These are phyloP conservation scores for Apiospora rasikravindrae DNA, from an alignment of 2,329 filamentous ascomycete species.

Conservation along the genomic window DNA sequence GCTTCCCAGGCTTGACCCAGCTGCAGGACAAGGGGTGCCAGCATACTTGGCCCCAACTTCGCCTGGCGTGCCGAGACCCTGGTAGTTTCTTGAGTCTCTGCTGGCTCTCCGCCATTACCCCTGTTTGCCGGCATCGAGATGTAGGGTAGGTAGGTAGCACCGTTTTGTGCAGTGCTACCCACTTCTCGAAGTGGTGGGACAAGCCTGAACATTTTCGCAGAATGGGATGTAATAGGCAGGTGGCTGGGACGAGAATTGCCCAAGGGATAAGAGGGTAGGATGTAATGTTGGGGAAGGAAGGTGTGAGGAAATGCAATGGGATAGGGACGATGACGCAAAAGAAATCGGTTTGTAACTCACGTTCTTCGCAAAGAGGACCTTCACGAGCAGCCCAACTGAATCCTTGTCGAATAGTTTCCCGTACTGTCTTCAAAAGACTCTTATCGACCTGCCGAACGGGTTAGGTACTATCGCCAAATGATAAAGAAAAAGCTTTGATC, in stretches of 20 bases:
- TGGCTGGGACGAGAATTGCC: not conserved
- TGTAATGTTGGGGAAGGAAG: constrained; percentile 21
- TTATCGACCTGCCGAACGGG: constrained; percentile 74
- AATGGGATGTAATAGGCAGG: not conserved
- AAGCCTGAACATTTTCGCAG: not conserved
- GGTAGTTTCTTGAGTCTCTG: constrained; percentile 1
- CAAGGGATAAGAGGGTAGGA: not conserved
- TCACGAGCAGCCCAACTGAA: constrained; percentile 97
- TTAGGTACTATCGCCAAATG: constrained; percentile 22
- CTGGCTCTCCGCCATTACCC: not conserved
- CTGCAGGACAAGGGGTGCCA: constrained; percentile 2
- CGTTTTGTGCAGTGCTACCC: not conserved
- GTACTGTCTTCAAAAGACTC: constrained; percentile 83
- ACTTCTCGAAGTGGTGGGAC: not conserved
- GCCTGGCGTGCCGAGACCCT: constrained; percentile 12
- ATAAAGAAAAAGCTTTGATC: not conserved
- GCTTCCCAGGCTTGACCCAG: not conserved
- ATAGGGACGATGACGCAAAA: constrained; percentile 21
- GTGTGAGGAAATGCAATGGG: constrained; percentile 17
- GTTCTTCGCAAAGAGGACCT: constrained; percentile 96
- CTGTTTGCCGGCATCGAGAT: constrained; percentile 9
- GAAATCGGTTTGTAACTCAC: constrained; percentile 58
- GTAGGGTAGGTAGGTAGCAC: not conserved
- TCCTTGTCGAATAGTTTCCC: constrained; percentile 92
- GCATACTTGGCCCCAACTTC: not conserved